Evolutionary conservation across 2,329 filamentous ascomycete species (phyloP).

Genomic region (Chrysosporium queenslandicum): DNA sequence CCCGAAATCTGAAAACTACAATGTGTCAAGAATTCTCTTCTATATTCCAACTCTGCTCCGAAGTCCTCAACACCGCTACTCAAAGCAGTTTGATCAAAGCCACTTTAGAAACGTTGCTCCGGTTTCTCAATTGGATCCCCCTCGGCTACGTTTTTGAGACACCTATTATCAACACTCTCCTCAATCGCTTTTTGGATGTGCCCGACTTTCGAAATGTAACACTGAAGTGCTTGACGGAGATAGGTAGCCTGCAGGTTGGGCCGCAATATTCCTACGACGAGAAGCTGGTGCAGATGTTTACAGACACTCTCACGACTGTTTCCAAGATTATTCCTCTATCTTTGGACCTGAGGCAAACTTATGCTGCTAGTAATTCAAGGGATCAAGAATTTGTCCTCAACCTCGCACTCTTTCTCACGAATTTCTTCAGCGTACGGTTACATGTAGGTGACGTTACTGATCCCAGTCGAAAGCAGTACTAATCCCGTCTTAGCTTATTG

Average conservation of each 20-base stretch:
- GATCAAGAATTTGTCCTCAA: constrained; percentile 99
- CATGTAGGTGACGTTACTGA: constrained; percentile 49
- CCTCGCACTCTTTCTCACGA: constrained; percentile 86
- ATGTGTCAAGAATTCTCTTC: constrained; percentile 99
- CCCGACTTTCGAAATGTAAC: constrained; percentile 96
- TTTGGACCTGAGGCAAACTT: constrained; percentile 82
- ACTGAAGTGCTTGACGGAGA: constrained; percentile 92
- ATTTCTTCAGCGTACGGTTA: constrained; percentile 91
- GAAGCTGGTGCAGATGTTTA: constrained; percentile 96
- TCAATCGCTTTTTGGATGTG: constrained; percentile 82
- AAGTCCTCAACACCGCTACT: constrained; percentile 82
- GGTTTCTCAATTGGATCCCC: constrained; percentile 98
- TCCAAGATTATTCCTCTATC: constrained; percentile 85
- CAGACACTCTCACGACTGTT: constrained; percentile 85
- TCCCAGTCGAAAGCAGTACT: constrained; percentile 10
- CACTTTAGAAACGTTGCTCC: constrained; percentile 88
- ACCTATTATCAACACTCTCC: constrained; percentile 83
- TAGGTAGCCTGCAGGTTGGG: constrained; percentile 82
- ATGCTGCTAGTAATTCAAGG: constrained; percentile 77
- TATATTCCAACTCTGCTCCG: constrained; percentile 94
- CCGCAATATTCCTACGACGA: constrained; percentile 73
- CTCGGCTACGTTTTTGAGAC: constrained; percentile 98
- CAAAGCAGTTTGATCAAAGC: constrained; percentile 85
- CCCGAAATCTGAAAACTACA: constrained; percentile 88
- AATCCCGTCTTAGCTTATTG: constrained; percentile 57